Conservation (phyloP, 73 alveolate species). For the Paramecium pentaurelia region DNA sequence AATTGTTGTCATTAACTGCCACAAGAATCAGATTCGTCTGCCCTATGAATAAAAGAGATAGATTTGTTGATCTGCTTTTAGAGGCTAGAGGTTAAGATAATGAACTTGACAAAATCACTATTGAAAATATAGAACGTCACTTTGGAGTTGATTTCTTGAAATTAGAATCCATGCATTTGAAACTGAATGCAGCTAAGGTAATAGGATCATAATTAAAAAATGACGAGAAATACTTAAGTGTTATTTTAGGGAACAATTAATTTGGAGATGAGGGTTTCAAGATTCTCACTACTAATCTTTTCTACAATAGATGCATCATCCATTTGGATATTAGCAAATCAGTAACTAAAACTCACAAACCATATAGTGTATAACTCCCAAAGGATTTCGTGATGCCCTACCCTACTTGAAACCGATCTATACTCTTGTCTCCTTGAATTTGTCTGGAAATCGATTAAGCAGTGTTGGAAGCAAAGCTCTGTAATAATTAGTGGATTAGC, state of each 20-base stretch:
- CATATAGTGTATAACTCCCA: slow-evolving; percentile 14
- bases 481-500: background rate
- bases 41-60: background rate
- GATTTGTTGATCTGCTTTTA: slow-evolving; percentile 8
- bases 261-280: slow-evolving; percentile 27
- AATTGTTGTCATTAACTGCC: background rate
- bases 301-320: background rate
- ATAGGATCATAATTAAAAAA: background rate
- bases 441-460: slow-evolving; percentile 9
- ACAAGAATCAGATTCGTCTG: background rate
- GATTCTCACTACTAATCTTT: background rate
- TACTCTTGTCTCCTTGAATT: background rate
- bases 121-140: background rate
- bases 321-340: slow-evolving; percentile 44
- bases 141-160: background rate
- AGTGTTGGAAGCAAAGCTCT: background rate
- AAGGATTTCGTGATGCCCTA: slow-evolving; percentile 1
- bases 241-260: background rate
- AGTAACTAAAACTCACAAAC: slow-evolving; percentile 9
- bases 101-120: background rate
- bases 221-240: background rate
- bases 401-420: background rate
- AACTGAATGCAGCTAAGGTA: background rate
- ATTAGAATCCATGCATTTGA: background rate
- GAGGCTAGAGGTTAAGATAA: slow-evolving; percentile 9